Evolutionary conservation across 2,329 filamentous ascomycete species (phyloP).

Genomic region (Aaosphaeria arxii): DNA sequence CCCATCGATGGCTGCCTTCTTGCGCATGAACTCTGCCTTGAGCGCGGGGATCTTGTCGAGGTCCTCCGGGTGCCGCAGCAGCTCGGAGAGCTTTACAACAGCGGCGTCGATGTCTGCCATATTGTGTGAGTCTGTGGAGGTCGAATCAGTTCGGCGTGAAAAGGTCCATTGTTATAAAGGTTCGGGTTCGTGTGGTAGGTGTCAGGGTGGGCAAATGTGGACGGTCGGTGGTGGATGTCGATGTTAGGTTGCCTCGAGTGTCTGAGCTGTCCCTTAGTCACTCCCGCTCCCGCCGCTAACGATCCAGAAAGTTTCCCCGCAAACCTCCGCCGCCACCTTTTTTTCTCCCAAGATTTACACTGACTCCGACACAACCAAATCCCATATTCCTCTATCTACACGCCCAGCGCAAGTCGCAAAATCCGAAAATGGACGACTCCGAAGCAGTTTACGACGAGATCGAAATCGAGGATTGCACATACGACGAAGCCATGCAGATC

Average conservation of each 20-base stretch:
- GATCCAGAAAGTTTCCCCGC: not conserved
- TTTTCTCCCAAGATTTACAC: not conserved
- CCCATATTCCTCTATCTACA: not conserved
- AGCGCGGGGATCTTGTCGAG: conserved; percentile 90
- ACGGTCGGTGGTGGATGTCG: not conserved
- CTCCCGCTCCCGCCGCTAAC: too few species aligned
- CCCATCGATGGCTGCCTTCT: conserved; percentile 86
- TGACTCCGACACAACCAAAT: not conserved
- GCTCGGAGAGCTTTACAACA: conserved; percentile 80
- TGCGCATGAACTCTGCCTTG: conserved; percentile 89
- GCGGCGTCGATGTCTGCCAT: conserved; percentile 63
- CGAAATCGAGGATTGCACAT: conserved; percentile 92
- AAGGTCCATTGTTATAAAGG: not conserved
- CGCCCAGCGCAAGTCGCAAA: not conserved
- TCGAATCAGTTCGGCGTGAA: conserved; percentile 4
- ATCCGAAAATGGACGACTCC: conserved; percentile 31
- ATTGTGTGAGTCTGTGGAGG: conserved; percentile 9
- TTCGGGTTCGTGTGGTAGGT: not conserved
- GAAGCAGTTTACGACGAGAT: conserved; percentile 92
- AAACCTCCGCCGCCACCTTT: conserved; percentile 2
- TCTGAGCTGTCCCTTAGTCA: too few species aligned
- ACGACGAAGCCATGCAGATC: conserved; percentile 87
- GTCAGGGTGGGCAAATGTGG: not conserved
- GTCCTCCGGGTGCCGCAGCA: conserved; percentile 93
- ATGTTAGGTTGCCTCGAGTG: too few species aligned